phyloP scores from a whole-genome alignment of 192 early-diverging fungal genomes.

The Coemansia sp. region DNA sequence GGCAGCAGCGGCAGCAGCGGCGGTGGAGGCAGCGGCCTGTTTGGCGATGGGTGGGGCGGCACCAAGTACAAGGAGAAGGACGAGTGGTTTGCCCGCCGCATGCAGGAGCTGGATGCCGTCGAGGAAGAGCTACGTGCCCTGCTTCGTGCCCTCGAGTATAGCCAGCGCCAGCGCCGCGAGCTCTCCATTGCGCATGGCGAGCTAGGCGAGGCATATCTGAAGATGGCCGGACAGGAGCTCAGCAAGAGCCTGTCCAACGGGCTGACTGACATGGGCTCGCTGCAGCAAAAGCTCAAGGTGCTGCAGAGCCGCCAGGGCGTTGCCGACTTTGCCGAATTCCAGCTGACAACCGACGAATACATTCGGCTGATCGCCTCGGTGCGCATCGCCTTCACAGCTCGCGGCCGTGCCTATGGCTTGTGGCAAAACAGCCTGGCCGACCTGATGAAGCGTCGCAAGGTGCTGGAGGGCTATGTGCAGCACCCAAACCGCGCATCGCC shows the following conservation, averaged over 20 bases:
- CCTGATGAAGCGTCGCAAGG: constrained; percentile 64
- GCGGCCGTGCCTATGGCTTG: constrained; percentile 62
- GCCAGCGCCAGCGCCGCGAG: constrained; percentile 72
- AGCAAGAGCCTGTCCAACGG: constrained; percentile 65
- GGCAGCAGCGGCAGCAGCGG: constrained; percentile 1
- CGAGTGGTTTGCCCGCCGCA: constrained; percentile 76
- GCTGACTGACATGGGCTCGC: constrained; percentile 69
- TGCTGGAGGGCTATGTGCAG: constrained; percentile 62
- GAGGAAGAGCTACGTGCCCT: constrained; percentile 78
- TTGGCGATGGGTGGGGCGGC: constrained; percentile 69
- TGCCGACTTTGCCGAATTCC: constrained; percentile 70
- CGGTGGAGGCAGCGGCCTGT: constrained; percentile 43
- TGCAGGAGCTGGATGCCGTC: constrained; percentile 69
- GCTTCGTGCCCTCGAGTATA: constrained; percentile 72
- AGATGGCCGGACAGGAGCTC: constrained; percentile 70
- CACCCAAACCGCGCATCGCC: constrained; percentile 33
- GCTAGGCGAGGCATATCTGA: constrained; percentile 75
- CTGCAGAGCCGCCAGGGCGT: constrained; percentile 77
- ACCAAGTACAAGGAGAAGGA: constrained; percentile 71
- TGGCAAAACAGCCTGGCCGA: constrained; percentile 72
- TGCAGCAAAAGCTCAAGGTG: constrained; percentile 77
- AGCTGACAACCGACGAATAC: constrained; percentile 84
- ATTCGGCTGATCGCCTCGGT: constrained; percentile 82
- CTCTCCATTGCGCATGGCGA: constrained; percentile 69
- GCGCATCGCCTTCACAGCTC: constrained; percentile 75